Evolutionary conservation across 352 stramenopile genomes (phyloP).

Genomic region (Globisporangium paroecandrum): DNA sequence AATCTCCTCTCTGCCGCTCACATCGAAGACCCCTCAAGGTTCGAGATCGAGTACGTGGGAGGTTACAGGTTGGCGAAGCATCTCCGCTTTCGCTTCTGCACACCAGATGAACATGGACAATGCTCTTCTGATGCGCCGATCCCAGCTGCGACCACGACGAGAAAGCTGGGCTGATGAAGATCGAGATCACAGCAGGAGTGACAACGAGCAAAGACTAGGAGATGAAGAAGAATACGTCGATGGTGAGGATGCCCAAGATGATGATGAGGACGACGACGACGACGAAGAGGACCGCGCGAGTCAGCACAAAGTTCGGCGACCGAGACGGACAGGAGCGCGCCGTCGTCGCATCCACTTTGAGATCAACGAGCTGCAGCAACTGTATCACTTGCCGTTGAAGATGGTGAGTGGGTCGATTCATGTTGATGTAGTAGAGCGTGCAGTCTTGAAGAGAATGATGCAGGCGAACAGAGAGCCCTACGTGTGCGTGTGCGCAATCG

Average conservation of each 20-base stretch:
- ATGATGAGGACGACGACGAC: not conserved
- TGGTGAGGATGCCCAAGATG: not conserved
- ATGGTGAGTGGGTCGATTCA: constrained; percentile 30
- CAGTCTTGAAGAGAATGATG: constrained; percentile 2
- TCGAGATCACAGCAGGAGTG: not conserved
- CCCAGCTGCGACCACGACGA: not conserved
- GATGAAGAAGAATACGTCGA: not conserved
- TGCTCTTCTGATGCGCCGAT: not conserved
- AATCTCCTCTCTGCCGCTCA: constrained; percentile 8
- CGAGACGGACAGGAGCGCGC: not conserved
- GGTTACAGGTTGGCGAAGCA: not conserved
- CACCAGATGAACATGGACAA: not conserved
- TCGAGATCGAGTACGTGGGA: not conserved
- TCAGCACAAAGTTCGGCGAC: not conserved
- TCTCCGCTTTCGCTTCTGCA: not conserved
- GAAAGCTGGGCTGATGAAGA: not conserved
- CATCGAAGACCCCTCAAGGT: not conserved
- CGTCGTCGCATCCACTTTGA: constrained; percentile 52
- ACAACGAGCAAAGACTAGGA: not conserved
- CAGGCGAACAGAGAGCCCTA: not conserved
- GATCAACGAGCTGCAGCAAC: constrained; percentile 49
- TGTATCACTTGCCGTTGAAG: constrained; percentile 75
- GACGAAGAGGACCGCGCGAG: not conserved
- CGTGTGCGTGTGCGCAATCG: constrained; percentile 6
- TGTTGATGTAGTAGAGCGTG: not conserved